A percentile compares a stretch with the other conserved stretches of the same genome.
phyloP scores from a whole-genome alignment of 352 stramenopile genomes.

The Achlya hypogyna region DNA sequence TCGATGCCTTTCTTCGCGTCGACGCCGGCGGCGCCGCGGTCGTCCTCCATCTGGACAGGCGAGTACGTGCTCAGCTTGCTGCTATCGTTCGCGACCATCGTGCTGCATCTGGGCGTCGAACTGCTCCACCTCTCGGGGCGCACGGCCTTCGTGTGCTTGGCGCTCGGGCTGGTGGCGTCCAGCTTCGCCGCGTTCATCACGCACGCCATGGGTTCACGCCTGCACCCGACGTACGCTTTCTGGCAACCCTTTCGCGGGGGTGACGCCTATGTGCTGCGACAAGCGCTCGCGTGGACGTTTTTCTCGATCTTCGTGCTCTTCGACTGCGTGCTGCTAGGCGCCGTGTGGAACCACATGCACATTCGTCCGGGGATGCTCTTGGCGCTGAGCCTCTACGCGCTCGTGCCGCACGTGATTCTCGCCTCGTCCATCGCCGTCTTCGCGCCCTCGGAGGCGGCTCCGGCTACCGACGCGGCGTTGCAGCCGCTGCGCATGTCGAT shows the following conservation, averaged over 20 bases:
- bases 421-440: slow-evolving; percentile 28
- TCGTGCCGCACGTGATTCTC: slow-evolving; percentile 32
- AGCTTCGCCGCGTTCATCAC: slow-evolving; percentile 26
- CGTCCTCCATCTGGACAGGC: slow-evolving; percentile 11
- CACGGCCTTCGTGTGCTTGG: slow-evolving; percentile 21
- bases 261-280: slow-evolving; percentile 33
- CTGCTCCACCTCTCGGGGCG: slow-evolving; percentile 26
- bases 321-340: slow-evolving; percentile 33
- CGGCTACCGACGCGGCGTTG: neutral
- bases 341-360: slow-evolving; percentile 20
- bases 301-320: slow-evolving; percentile 42
- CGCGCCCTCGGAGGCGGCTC: neutral
- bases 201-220: slow-evolving; percentile 28
- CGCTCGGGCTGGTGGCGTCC: slow-evolving; percentile 26
- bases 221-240: slow-evolving; percentile 25
- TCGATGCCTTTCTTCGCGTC: slow-evolving; percentile 34
- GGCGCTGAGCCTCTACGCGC: slow-evolving; percentile 26
- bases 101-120: slow-evolving; percentile 34
- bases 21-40: neutral
- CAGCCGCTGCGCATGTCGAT: slow-evolving; percentile 26
- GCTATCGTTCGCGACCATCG: slow-evolving; percentile 30
- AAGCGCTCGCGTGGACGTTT: slow-evolving; percentile 45
- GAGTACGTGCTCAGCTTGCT: slow-evolving; percentile 35
- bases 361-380: slow-evolving; percentile 28
- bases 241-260: slow-evolving; percentile 49